Evolutionary conservation across 306 rosid genomes (phyloP).

Genomic region (Inga leiocalycina): DNA sequence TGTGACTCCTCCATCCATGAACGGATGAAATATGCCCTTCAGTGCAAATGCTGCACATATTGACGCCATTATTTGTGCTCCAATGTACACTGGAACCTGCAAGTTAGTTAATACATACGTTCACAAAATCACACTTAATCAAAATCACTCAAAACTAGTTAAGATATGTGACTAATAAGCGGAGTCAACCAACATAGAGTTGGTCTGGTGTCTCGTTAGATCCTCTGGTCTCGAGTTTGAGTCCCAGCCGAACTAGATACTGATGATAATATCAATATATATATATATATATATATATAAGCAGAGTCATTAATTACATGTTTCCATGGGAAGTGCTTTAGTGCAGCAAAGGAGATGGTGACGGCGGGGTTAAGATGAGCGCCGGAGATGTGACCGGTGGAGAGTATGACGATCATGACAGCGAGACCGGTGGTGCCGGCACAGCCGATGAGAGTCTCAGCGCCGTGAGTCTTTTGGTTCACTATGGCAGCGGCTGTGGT

Average conservation of each 20-base stretch:
- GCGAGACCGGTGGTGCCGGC: conserved; percentile 79
- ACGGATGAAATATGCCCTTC: conserved; percentile 69
- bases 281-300: no score
- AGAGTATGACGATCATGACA: conserved; percentile 72
- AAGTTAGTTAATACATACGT: background rate
- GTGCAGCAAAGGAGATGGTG: conserved; percentile 88
- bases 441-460: conserved; percentile 70
- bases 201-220: no score
- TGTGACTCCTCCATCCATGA: conserved; percentile 82
- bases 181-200: no score
- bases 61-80: conserved; percentile 74
- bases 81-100: conserved; percentile 83
- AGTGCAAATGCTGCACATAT: conserved; percentile 73
- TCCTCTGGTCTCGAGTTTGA: no score
- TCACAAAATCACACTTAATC: no score
- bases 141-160: background rate
- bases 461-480: conserved; percentile 66
- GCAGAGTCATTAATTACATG: conserved; percentile 39
- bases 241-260: no score
- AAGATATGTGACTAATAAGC: no score
- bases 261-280: no score
- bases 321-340: conserved; percentile 89
- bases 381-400: conserved; percentile 89
- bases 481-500: conserved; percentile 76
- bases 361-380: conserved; percentile 90